Conservation (phyloP, 371 early-diverging fungal genomes). For the Vairimorpha ceranae region DNA sequence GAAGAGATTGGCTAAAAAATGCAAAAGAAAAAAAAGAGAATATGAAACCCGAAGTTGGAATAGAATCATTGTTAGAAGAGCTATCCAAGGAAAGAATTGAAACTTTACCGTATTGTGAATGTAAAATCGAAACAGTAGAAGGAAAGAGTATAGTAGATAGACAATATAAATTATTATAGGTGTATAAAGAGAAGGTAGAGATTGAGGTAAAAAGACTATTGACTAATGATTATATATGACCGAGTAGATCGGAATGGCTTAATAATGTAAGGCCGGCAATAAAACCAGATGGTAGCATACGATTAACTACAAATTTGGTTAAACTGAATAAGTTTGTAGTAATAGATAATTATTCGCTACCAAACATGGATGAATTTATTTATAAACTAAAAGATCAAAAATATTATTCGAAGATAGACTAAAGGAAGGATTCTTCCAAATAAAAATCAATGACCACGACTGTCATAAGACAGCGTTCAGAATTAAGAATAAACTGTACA, state of each 20-base stretch:
- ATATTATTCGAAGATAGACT: conserved; percentile 23
- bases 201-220: background rate
- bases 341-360: conserved; percentile 20
- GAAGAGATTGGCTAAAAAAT: background rate
- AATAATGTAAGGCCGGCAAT: conserved; percentile 12
- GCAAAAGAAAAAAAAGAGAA: background rate
- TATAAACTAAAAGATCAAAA: conserved; percentile 8
- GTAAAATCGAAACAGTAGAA: background rate
- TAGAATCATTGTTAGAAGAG: background rate
- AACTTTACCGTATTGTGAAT: background rate
- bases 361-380: conserved; percentile 24
- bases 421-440: conserved; percentile 41
- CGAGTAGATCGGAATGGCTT: conserved; percentile 30
- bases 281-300: conserved; percentile 31
- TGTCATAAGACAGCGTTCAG: conserved; percentile 45
- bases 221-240: conserved; percentile 17
- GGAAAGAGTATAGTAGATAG: background rate
- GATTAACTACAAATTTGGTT: conserved; percentile 34
- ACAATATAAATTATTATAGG: background rate
- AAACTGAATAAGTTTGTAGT: conserved; percentile 25
- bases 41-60: background rate
- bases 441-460: conserved; percentile 14
- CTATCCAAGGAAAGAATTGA: background rate
- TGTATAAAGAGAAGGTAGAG: background rate
- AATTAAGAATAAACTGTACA: conserved; percentile 23